phyloP scores from a whole-genome alignment of 1,139 yeast species.

The Pichia sp. region DNA sequence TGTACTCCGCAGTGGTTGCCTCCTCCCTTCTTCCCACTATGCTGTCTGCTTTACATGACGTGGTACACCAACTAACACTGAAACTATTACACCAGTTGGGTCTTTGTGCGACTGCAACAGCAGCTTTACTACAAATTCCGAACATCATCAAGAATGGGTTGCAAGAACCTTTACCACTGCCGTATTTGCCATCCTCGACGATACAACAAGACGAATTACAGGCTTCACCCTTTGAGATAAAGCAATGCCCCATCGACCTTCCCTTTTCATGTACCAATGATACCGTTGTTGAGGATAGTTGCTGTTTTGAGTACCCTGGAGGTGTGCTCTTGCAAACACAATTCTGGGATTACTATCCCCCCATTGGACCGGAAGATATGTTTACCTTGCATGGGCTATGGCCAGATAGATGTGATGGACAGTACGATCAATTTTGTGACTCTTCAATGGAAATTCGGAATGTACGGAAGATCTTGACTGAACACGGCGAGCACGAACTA shows the following conservation, averaged over 20 bases:
- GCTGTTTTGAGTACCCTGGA: conserved; percentile 88
- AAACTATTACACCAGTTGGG: too few relatives aligned
- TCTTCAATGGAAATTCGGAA: conserved; percentile 46
- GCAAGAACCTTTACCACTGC: too few relatives aligned
- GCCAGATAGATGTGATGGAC: conserved; percentile 79
- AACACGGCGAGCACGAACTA: conserved; percentile 44
- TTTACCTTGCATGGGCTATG: conserved; percentile 85
- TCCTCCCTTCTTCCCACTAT: too few relatives aligned
- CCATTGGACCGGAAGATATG: conserved; percentile 67
- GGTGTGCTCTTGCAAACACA: conserved; percentile 84
- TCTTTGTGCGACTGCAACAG: too few relatives aligned
- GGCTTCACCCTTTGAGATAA: too few relatives aligned
- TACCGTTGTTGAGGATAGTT: conserved; percentile 42
- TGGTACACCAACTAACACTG: too few relatives aligned
- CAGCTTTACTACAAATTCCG: too few relatives aligned
- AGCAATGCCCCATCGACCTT: conserved; percentile 51
- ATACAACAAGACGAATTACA: too few relatives aligned
- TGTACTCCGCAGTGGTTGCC: too few relatives aligned
- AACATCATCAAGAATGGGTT: too few relatives aligned
- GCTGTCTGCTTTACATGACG: too few relatives aligned
- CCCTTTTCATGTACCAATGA: conserved; percentile 59
- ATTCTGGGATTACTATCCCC: conserved; percentile 89
- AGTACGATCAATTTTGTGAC: conserved; percentile 73
- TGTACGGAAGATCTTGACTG: conserved; percentile 46
- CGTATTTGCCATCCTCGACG: too few relatives aligned